A percentile compares a stretch with the other conserved stretches of the same genome.
phyloP scores from a whole-genome alignment of 2,329 filamentous ascomycete species.

The Coniochaeta ligniaria region DNA sequence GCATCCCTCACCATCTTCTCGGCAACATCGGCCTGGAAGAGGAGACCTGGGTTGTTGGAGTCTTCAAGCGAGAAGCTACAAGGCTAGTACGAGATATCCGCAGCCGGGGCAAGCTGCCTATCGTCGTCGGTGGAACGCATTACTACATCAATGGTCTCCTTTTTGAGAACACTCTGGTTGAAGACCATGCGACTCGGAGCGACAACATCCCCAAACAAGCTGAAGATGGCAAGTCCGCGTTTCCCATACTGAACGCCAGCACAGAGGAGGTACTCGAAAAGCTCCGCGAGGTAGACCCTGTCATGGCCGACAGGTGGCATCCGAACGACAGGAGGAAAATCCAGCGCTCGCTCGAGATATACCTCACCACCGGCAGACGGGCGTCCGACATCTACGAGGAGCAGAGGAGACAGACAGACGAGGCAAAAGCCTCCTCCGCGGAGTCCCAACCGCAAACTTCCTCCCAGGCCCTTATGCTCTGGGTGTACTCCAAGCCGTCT shows the following conservation, averaged over 20 bases:
- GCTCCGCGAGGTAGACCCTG: slow-evolving; percentile 74
- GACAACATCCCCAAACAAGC: slow-evolving; percentile 7
- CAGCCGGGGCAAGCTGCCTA: slow-evolving; percentile 70
- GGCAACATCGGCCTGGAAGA: slow-evolving; percentile 69
- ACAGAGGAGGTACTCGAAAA: slow-evolving; percentile 66
- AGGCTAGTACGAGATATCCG: slow-evolving; percentile 71
- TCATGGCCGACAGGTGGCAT: slow-evolving; percentile 89
- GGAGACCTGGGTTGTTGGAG: slow-evolving; percentile 74
- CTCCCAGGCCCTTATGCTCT: slow-evolving; percentile 62
- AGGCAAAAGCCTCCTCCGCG: slow-evolving; percentile 28
- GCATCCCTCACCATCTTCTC: slow-evolving; percentile 81
- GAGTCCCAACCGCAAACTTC: neutral
- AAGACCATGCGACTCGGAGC: slow-evolving; percentile 13
- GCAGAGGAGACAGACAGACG: slow-evolving; percentile 42
- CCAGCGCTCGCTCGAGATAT: slow-evolving; percentile 82
- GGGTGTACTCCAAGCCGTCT: slow-evolving; percentile 72
- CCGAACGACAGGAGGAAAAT: slow-evolving; percentile 91
- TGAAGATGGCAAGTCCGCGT: slow-evolving; percentile 35
- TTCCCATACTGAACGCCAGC: slow-evolving; percentile 64
- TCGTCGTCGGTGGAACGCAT: slow-evolving; percentile 89
- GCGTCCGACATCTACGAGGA: slow-evolving; percentile 85
- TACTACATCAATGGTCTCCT: slow-evolving; percentile 90
- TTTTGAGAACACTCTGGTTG: slow-evolving; percentile 65
- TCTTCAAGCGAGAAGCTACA: slow-evolving; percentile 65
- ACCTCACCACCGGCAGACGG: slow-evolving; percentile 68